Evolutionary conservation across 2,329 filamentous ascomycete genomes (phyloP), one percentile per base, ranked within the genome.

Genomic region (Arthrobotrys entomopaga): DNA sequence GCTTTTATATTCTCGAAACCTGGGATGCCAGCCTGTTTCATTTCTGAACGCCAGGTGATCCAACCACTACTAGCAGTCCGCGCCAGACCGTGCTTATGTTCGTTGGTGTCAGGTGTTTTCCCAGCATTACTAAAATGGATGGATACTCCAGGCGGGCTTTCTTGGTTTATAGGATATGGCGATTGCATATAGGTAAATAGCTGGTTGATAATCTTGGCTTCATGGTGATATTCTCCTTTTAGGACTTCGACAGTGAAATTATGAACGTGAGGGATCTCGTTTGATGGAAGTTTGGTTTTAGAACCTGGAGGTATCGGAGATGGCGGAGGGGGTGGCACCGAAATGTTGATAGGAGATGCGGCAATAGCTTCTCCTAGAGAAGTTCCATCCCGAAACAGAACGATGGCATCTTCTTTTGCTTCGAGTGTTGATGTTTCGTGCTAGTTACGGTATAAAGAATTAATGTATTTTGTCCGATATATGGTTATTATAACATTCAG

Each of bases 11-110:
- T 34, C 20, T 58, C 64, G 63, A 57, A 69, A 1, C 16, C 54
- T 50, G 57, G 57, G 29, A 75, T 64, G 26, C 65, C 58, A 5
- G 69, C 70, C 42, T 64, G 54, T 29, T 56, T 54, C 58, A 75
- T 75, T 53, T 75, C 70, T 2, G 48, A 24, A n/a, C 70, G 59
- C 70, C 70, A 75, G 15, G 40, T 40, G 34, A 63, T 67, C 70
- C 70, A 75, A 19, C 57, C 64, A 3, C 56, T 63, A 34, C 54
- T 42, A 1, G 70, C 64, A 29, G 63, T 34, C 11, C 70, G 54
- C 26, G 34, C 29, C 1, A 72, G 16, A 29, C 56, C 60, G 1
- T 29, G 16, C 26, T 61, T 48, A 19, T 65, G 49, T 6, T 58
- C 64, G 16, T 53, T 75, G 13, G n/a, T 13, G 40, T 63, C 61